Percentiles rank a stretch among this genome's conserved stretches.
Conservation (phyloP, 768 basidiomycete species). For the Roridomyces roridus region DNA sequence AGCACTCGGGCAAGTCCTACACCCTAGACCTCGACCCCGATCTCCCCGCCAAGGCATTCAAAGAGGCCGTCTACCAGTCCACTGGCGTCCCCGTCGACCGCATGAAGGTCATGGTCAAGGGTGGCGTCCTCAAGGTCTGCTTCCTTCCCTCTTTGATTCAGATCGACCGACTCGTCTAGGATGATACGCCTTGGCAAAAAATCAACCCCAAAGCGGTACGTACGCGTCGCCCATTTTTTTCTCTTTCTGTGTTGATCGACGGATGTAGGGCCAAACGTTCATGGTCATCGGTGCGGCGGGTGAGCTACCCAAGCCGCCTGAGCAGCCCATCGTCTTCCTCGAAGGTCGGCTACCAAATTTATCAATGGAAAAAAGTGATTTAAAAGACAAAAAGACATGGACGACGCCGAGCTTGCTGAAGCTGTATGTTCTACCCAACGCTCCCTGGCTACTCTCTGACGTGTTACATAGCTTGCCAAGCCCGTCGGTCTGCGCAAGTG, state of each 20-base stretch:
- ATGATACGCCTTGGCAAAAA: constrained; percentile 87
- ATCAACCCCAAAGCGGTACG: constrained; percentile 75
- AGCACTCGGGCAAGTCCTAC: constrained; percentile 86
- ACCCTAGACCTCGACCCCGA: constrained; percentile 76
- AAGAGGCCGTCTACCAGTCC: constrained; percentile 77
- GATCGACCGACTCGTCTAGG: constrained; percentile 50
- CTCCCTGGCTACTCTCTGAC: constrained; percentile 7
- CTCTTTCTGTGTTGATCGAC: background rate
- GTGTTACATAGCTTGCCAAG: constrained; percentile 62
- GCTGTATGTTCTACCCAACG: constrained; percentile 58
- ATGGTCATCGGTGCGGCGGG: constrained; percentile 95
- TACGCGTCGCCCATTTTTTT: constrained; percentile 40
- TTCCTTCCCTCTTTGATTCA: background rate
- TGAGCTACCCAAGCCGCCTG: constrained; percentile 88
- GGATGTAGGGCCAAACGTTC: constrained; percentile 79
- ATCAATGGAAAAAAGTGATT: background rate
- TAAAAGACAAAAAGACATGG: constrained; percentile 67
- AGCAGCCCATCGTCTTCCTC: constrained; percentile 79
- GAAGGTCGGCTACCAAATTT: constrained; percentile 59
- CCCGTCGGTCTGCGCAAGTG: constrained; percentile 86
- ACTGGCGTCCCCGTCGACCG: constrained; percentile 90
- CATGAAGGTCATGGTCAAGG: constrained; percentile 98
- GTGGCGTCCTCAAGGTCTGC: constrained; percentile 85
- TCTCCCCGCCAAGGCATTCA: constrained; percentile 75
- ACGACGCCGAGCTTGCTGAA: constrained; percentile 79